Conservation (phyloP, 2,329 filamentous ascomycete genomes). For the Diaporthe eres region DNA sequence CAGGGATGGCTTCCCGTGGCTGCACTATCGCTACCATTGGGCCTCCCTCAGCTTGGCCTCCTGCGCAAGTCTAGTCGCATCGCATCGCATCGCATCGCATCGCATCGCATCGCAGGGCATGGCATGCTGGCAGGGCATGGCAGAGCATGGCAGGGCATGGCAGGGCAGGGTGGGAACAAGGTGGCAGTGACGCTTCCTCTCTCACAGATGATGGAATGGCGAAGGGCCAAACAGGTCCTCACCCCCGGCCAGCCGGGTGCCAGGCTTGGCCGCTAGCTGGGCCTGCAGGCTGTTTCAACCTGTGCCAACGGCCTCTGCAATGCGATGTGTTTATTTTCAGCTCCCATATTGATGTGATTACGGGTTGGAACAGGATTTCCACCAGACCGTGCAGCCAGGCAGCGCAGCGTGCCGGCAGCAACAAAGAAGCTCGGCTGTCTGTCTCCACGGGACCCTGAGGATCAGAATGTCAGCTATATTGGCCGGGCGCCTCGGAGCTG, state of each 20-base stretch:
- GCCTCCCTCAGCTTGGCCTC: slow-evolving; percentile 25
- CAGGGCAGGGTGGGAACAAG: neutral
- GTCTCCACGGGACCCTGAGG: slow-evolving; percentile 14
- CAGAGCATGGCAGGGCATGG: neutral
- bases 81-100: neutral
- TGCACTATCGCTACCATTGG: slow-evolving; percentile 24
- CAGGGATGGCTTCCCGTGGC: slow-evolving; percentile 22
- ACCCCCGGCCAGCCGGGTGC: slow-evolving; percentile 19
- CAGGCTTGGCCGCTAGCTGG: slow-evolving; percentile 4
- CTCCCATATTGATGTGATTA: neutral
- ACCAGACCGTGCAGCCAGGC: neutral
- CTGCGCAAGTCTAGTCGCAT: slow-evolving; percentile 5
- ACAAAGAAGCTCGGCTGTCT: slow-evolving; percentile 15
- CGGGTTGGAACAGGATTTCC: slow-evolving; percentile 16
- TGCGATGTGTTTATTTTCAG: slow-evolving; percentile 30
- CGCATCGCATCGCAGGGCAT: too few species aligned
- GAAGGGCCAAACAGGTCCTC: slow-evolving; percentile 23
- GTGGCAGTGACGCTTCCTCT: slow-evolving; percentile 31
- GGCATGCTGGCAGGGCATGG: neutral
- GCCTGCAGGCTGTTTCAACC: slow-evolving; percentile 25
- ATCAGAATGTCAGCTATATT: slow-evolving; percentile 9
- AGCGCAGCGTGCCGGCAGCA: slow-evolving; percentile 11
- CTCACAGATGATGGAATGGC: slow-evolving; percentile 21
- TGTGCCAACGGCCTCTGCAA: slow-evolving; percentile 25
- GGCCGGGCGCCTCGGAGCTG: slow-evolving; percentile 24